Evolutionary conservation across 2,329 filamentous ascomycete species (phyloP).

Genomic region (Moelleriella libera): DNA sequence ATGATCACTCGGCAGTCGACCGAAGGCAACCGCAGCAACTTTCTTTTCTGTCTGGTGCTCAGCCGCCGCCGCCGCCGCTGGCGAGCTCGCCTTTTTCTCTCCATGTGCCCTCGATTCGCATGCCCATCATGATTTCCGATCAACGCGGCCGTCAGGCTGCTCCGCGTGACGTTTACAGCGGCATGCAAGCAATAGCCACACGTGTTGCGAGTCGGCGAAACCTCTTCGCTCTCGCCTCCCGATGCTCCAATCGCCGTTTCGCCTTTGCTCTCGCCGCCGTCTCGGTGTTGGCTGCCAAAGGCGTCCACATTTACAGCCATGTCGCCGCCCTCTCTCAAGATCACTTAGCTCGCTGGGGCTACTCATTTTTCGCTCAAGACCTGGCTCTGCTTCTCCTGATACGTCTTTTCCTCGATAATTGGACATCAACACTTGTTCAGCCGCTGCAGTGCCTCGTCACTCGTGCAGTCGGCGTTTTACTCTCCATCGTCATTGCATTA

Average conservation of each 20-base stretch:
- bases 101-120: not conserved
- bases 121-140: not conserved
- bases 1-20: too few species aligned
- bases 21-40: too few species aligned
- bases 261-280: slow-evolving; percentile 13
- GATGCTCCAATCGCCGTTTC: slow-evolving; percentile 13
- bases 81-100: not conserved
- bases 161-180: not conserved
- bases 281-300: slow-evolving; percentile 14
- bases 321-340: slow-evolving; percentile 11
- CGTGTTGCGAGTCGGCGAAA: not conserved
- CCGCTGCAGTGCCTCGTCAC: slow-evolving; percentile 3
- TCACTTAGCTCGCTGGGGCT: slow-evolving; percentile 13
- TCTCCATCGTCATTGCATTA: slow-evolving; percentile 10
- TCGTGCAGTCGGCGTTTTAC: slow-evolving; percentile 5
- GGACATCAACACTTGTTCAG: slow-evolving; percentile 5
- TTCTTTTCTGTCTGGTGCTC: too few species aligned
- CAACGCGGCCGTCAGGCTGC: not conserved
- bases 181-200: not conserved
- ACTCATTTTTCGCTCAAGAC: slow-evolving; percentile 18
- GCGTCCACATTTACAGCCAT: slow-evolving; percentile 14
- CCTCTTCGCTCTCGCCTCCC: not conserved
- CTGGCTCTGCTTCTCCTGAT: slow-evolving; percentile 14
- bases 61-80: too few species aligned
- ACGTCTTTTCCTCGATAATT: slow-evolving; percentile 13